Evolutionary conservation across 2,329 filamentous ascomycete species (phyloP).

Genomic region (Colletotrichum musae): DNA sequence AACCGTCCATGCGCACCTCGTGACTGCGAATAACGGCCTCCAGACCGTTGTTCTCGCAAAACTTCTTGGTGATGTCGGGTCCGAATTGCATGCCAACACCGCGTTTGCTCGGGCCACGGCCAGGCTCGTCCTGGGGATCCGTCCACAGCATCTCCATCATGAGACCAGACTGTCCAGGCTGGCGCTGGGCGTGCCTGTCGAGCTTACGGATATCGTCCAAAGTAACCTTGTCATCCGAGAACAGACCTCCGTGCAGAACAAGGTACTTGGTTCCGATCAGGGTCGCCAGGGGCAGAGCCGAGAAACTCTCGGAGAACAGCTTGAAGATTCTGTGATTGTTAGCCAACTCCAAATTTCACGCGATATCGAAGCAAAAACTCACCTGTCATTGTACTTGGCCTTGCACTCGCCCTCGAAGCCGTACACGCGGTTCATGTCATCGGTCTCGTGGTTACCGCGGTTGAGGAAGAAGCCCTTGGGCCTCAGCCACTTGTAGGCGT

Average conservation of each 20-base stretch:
- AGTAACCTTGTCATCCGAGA: slow-evolving; percentile 94
- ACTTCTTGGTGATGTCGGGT: slow-evolving; percentile 94
- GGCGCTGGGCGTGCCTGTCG: slow-evolving; percentile 89
- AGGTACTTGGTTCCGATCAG: slow-evolving; percentile 92
- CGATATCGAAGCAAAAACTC: slow-evolving; percentile 34
- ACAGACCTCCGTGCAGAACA: slow-evolving; percentile 93
- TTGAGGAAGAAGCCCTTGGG: slow-evolving; percentile 94
- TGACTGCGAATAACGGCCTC: slow-evolving; percentile 97
- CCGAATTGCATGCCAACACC: slow-evolving; percentile 98
- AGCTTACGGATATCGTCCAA: slow-evolving; percentile 95
- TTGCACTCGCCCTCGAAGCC: slow-evolving; percentile 99
- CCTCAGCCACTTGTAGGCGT: slow-evolving; percentile 96
- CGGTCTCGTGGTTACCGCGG: slow-evolving; percentile 97
- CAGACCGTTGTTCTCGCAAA: slow-evolving; percentile 96
- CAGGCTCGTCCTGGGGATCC: slow-evolving; percentile 88
- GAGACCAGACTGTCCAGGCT: slow-evolving; percentile 91
- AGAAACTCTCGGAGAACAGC: slow-evolving; percentile 98
- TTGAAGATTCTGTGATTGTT: slow-evolving; percentile 80
- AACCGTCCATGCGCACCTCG: slow-evolving; percentile 99
- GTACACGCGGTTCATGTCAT: slow-evolving; percentile 99
- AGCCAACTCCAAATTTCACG: neutral
- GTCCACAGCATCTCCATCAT: slow-evolving; percentile 99
- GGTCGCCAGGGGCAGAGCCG: slow-evolving; percentile 90
- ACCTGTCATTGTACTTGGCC: slow-evolving; percentile 94
- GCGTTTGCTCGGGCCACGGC: slow-evolving; percentile 94